phyloP scores from a whole-genome alignment of 1,284 basidiomycete species.

The Microbotryum lychnidis-dioicae region DNA sequence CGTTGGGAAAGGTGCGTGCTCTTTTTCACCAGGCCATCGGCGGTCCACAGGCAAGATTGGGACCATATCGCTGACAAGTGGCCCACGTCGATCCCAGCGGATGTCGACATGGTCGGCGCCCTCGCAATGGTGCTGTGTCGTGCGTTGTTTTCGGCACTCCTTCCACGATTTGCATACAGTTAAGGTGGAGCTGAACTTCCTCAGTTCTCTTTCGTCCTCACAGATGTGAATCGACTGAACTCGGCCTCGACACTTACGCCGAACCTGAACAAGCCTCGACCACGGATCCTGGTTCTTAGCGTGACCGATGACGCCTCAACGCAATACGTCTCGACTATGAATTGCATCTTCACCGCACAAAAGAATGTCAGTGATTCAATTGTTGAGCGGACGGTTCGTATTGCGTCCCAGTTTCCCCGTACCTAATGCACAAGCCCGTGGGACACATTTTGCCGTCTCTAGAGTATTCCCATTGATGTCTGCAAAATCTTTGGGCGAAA shows the following conservation, averaged over 20 bases:
- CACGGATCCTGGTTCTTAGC: slow-evolving; percentile 81
- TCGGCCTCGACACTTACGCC: slow-evolving; percentile 41
- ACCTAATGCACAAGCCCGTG: background rate
- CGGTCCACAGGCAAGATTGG: background rate
- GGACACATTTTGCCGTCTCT: slow-evolving; percentile 2
- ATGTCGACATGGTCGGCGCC: slow-evolving; percentile 61
- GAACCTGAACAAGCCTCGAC: slow-evolving; percentile 38
- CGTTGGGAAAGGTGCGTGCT: slow-evolving; percentile 5
- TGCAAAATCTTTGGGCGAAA: slow-evolving; percentile 84
- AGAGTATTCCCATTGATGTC: slow-evolving; percentile 94
- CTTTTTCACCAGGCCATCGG: background rate
- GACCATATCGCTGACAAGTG: background rate
- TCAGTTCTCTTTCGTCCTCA: background rate
- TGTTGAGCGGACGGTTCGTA: background rate
- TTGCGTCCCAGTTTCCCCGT: background rate
- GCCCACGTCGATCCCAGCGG: background rate
- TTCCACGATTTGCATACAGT: background rate
- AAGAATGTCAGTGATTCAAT: slow-evolving; percentile 59
- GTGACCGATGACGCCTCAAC: slow-evolving; percentile 80
- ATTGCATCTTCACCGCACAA: slow-evolving; percentile 97
- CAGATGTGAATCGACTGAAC: slow-evolving; percentile 75
- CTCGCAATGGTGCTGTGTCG: slow-evolving; percentile 83
- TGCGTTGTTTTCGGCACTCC: slow-evolving; percentile 43
- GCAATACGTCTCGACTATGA: slow-evolving; percentile 96
- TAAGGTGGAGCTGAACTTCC: background rate